Evolutionary conservation across 2,329 filamentous ascomycete species (phyloP), one percentile per base, ranked within the genome.

Genomic region (Cryphonectria carpinicola): DNA sequence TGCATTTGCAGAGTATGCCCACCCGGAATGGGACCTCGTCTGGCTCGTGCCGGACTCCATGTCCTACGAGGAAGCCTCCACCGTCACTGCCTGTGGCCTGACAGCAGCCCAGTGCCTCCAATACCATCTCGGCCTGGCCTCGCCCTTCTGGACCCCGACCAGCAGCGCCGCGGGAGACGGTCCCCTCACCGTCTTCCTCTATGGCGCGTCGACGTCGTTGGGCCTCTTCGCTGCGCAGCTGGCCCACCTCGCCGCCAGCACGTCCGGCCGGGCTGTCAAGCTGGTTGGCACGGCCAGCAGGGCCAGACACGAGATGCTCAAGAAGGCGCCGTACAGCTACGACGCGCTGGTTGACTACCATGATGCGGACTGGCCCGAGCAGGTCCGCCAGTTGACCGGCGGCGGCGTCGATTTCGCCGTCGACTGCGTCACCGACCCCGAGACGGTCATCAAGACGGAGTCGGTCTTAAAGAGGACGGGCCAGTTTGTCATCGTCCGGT

Each of bases 31-130:
- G 60, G 81, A 83, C 46, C 76, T 85, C 0, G 73, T 81, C 3
- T 83, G 82, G 79, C 72, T 68, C 1, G 69, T 84, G 0, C 81
- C 82, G 0, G 74, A 76, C 0, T 19, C 32, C 0, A 43, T 83
- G 28, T 72, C 2, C 79, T 61, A 61, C 35, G 32, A 83, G 56
- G 74, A 78, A 19, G 82, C 82, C 1, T 79, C 81, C 0, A 75
- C 79, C 0, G 75, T 84, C 1, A 83, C 79, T 65, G 74, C 83
- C 65, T 83, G 81, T 17, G 81, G 77, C 5, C 70, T 85, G n/a
- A 84, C 82, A 0, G 82, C 81, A 4, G 82, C 82, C 0, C 82
- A 85, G 67, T 79, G 75, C 1, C 63, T 84, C 3, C 84, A 78
- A 65, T 73, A 72, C n/a, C 78, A 83, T 0, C 75, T 84, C 2